These are phyloP conservation scores for Blastobotrys aristatus DNA, from an alignment of 1,139 yeast species.

Conservation along the genomic window DNA sequence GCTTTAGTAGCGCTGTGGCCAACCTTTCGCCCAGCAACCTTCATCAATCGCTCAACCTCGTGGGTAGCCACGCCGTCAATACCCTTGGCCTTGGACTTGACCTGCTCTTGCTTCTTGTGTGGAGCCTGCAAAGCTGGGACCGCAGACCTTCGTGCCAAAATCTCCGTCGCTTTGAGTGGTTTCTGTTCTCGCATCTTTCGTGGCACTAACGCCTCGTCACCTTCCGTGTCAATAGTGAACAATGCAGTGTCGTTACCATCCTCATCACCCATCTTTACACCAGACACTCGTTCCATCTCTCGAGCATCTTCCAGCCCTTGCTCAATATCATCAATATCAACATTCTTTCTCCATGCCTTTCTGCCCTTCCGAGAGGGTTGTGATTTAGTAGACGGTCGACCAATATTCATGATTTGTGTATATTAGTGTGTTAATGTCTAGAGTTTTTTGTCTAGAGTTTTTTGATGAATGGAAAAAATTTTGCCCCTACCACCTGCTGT, in stretches of 20 bases:
- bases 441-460: conserved; percentile 1
- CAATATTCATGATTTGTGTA: conserved; percentile 27
- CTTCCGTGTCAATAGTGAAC: conserved; percentile 70
- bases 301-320: conserved; percentile 61
- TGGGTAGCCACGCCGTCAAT: conserved; percentile 63
- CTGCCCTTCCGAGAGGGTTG: conserved; percentile 89
- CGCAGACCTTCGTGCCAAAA: conserved; percentile 71
- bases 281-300: conserved; percentile 53
- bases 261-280: not conserved
- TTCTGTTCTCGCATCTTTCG: conserved; percentile 40
- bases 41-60: conserved; percentile 65
- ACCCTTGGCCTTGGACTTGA: conserved; percentile 39
- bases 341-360: conserved; percentile 93
- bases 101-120: conserved; percentile 37
- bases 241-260: conserved; percentile 30
- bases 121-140: conserved; percentile 56
- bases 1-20: conserved; percentile 46
- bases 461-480: not conserved
- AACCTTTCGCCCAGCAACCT: conserved; percentile 71
- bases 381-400: conserved; percentile 33
- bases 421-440: not conserved
- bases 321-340: conserved; percentile 77
- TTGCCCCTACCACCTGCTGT: not conserved
- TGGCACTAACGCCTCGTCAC: conserved; percentile 41
- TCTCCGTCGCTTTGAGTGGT: conserved; percentile 62